A percentile compares a stretch with the other conserved stretches of the same genome.
Evolutionary conservation across 176 grass and related monocot genomes (phyloP).

Genomic region (Carex littledalei): DNA sequence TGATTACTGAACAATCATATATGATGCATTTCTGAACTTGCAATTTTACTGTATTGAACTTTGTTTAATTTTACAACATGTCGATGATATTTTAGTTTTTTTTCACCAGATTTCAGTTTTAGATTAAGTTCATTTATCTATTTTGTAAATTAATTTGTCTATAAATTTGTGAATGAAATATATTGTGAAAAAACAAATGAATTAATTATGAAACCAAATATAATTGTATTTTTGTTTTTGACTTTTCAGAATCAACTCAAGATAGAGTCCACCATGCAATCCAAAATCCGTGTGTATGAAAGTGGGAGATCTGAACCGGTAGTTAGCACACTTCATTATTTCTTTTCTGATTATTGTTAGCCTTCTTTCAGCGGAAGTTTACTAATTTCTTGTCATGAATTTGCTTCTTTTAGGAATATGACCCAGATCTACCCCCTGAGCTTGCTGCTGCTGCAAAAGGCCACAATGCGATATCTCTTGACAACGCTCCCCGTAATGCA

Average conservation of each 20-base stretch:
- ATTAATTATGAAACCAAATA: background rate
- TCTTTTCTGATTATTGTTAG: constrained; percentile 6
- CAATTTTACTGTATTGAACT: no score
- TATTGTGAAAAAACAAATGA: no score
- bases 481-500: background rate
- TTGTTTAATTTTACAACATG: no score
- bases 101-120: no score
- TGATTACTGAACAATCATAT: no score
- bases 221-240: constrained; percentile 16
- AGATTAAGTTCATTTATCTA: no score
- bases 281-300: constrained; percentile 97
- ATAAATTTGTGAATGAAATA: no score
- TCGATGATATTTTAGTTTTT: no score
- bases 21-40: no score
- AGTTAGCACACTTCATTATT: constrained; percentile 21
- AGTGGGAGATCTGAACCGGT: constrained; percentile 94
- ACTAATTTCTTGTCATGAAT: constrained; percentile 14
- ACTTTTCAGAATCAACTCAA: constrained; percentile 68
- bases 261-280: constrained; percentile 98
- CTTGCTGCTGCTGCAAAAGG: constrained; percentile 71
- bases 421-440: constrained; percentile 98
- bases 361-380: background rate
- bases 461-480: constrained; percentile 9
- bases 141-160: no score
- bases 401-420: constrained; percentile 65